Conservation (phyloP, 768 basidiomycete species). For the Russula sp. region DNA sequence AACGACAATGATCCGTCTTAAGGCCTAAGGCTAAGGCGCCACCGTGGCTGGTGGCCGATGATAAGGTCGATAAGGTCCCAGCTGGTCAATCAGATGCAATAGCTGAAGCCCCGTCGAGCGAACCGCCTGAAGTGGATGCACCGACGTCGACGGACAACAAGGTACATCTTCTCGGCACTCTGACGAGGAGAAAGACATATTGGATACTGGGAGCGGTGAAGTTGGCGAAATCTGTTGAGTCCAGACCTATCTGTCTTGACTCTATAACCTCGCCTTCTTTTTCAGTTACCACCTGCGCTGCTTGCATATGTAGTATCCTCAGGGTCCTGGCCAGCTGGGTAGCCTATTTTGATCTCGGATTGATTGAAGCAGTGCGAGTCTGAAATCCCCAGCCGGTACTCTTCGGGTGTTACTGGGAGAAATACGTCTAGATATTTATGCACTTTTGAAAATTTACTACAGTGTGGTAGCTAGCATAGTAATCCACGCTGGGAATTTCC, state of each 20-base stretch:
- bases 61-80: constrained; percentile 2
- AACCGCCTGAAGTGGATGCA: constrained; percentile 4
- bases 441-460: too few relatives aligned
- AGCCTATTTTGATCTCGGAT: not conserved
- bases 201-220: constrained; percentile 9
- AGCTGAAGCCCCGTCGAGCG: constrained; percentile 9
- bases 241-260: too few relatives aligned
- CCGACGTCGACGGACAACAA: not conserved
- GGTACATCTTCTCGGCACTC: not conserved
- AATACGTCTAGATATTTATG: too few relatives aligned
- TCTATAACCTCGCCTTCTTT: not conserved
- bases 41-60: constrained; percentile 14
- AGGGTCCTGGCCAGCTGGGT: not conserved
- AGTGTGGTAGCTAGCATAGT: too few relatives aligned
- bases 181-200: not conserved
- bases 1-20: constrained; percentile 12
- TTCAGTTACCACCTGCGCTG: not conserved
- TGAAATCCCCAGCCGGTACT: too few relatives aligned
- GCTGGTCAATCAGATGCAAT: constrained; percentile 10
- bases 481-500: too few relatives aligned
- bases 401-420: too few relatives aligned
- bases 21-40: too few relatives aligned
- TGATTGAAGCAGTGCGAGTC: too few relatives aligned
- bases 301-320: not conserved
- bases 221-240: constrained; percentile 2